These are phyloP conservation scores for Aspergillus avenaceus DNA, from an alignment of 495 filamentous ascomycete species.

Conservation along the genomic window DNA sequence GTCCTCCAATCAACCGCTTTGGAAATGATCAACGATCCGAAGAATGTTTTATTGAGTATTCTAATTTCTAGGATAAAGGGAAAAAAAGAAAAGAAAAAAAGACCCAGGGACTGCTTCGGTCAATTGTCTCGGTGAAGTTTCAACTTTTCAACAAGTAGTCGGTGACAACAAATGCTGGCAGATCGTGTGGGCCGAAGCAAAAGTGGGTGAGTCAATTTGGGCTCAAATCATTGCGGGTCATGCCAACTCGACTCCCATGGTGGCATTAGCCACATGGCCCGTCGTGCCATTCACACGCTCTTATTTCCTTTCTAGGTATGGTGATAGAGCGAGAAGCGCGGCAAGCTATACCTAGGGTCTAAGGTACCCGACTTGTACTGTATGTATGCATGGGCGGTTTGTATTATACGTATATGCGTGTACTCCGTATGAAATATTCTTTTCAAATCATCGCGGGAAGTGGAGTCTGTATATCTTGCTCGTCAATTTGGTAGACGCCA, in stretches of 20 bases:
- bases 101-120: not conserved
- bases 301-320: not conserved
- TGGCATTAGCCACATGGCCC: not conserved
- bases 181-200: constrained; percentile 5
- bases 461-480: constrained; percentile 3
- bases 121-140: not conserved
- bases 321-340: not conserved
- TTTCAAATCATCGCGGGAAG: constrained; percentile 5
- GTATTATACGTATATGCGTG: not conserved
- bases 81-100: not conserved
- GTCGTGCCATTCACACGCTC: not conserved
- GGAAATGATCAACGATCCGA: not conserved
- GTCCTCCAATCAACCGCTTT: not conserved
- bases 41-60: not conserved
- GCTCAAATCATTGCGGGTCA: constrained; percentile 3
- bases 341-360: not conserved
- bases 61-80: no score
- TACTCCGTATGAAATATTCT: not conserved
- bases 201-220: not conserved
- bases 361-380: not conserved
- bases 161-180: not conserved
- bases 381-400: no score
- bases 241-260: not conserved
- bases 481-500: not conserved
- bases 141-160: not conserved